Conservation (phyloP, 2,329 filamentous ascomycete genomes). For the Colletotrichum costaricense region DNA sequence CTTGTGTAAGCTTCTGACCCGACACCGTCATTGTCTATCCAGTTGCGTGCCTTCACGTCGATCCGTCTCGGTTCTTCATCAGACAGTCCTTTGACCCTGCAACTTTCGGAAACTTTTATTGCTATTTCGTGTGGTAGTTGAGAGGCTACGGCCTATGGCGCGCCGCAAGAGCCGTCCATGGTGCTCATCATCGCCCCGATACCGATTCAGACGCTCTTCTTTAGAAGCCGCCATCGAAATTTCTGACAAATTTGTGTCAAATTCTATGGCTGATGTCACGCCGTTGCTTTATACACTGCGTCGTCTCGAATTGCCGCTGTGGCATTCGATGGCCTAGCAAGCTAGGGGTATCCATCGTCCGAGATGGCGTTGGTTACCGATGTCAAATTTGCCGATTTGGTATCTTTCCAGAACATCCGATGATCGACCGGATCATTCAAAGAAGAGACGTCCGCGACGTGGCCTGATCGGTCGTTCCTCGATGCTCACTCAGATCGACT, state of each 20-base stretch:
- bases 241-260: not conserved
- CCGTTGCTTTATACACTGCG: not conserved
- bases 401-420: not conserved
- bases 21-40: not conserved
- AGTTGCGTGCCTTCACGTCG: not conserved
- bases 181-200: not conserved
- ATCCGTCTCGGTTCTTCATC: not conserved
- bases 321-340: not conserved
- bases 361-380: not conserved
- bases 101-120: not conserved
- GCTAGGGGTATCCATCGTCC: not conserved
- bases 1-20: not conserved
- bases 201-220: not conserved
- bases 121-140: not conserved
- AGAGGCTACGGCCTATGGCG: not conserved
- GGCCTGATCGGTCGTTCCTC: not conserved
- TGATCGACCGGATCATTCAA: not conserved
- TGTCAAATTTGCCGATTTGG: not conserved
- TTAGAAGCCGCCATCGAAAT: not conserved
- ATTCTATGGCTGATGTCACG: not conserved
- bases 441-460: not conserved
- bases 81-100: not conserved
- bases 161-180: not conserved
- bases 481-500: not conserved
- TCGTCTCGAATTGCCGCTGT: not conserved